Conservation (phyloP, 192 early-diverging fungal genomes). For the Coemansia sp. region DNA sequence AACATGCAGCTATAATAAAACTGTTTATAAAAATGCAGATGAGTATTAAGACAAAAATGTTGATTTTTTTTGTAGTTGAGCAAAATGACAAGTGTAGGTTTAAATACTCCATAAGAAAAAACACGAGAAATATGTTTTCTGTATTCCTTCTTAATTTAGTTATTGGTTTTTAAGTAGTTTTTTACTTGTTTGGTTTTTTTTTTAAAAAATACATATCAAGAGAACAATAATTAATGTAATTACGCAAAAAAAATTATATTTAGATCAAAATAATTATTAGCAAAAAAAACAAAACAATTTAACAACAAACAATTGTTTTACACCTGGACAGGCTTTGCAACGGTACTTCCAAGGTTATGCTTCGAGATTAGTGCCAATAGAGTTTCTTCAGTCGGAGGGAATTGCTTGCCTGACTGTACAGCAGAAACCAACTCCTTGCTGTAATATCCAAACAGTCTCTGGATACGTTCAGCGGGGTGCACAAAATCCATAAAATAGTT, state of each 20-base stretch:
- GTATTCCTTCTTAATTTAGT: too few relatives aligned
- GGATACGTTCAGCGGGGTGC: conserved; percentile 43
- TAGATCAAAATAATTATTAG: not conserved
- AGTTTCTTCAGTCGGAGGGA: conserved; percentile 22
- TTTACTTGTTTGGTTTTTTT: conserved; percentile 2
- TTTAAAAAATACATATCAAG: not conserved
- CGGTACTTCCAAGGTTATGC: conserved; percentile 28
- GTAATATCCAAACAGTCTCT: conserved; percentile 47
- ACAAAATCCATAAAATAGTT: conserved; percentile 50
- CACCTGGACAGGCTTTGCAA: conserved; percentile 26
- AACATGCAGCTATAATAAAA: too few relatives aligned
- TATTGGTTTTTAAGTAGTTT: too few relatives aligned
- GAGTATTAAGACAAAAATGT: too few relatives aligned
- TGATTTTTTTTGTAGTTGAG: too few relatives aligned
- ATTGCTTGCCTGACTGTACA: conserved; percentile 7
- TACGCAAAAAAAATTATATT: not conserved
- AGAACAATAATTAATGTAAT: not conserved
- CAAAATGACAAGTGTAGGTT: too few relatives aligned
- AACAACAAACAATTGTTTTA: not conserved
- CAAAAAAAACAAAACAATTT: not conserved
- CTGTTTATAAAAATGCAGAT: too few relatives aligned
- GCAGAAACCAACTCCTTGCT: conserved; percentile 24
- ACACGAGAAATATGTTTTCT: too few relatives aligned
- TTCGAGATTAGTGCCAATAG: conserved; percentile 28
- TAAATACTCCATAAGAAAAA: too few relatives aligned